phyloP scores from a whole-genome alignment of 108 stramenopile genomes.

The Poteriospumella lacustris region DNA sequence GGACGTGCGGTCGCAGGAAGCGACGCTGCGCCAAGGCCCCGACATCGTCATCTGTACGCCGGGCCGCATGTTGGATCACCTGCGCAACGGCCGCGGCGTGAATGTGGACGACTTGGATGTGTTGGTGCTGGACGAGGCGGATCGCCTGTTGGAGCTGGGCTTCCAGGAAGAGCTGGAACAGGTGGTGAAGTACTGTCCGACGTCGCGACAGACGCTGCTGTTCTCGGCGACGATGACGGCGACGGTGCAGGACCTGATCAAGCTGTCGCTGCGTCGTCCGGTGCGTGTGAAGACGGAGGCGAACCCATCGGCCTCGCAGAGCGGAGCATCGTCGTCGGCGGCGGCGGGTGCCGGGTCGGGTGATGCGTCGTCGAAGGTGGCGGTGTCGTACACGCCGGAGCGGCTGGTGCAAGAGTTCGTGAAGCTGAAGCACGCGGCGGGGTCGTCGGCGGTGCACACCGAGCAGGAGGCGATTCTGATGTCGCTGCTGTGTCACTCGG shows the following conservation, averaged over 20 bases:
- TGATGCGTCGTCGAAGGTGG: too few relatives aligned
- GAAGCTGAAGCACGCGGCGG: constrained; percentile 64
- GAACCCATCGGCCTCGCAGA: too few relatives aligned
- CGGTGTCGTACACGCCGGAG: too few relatives aligned
- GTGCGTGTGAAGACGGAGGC: constrained; percentile 69
- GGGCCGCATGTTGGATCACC: constrained; percentile 87
- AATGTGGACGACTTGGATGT: constrained; percentile 78
- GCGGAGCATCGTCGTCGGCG: too few relatives aligned
- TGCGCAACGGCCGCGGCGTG: constrained; percentile 79
- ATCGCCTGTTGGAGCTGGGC: constrained; percentile 85
- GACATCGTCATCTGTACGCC: constrained; percentile 93
- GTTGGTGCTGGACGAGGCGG: constrained; percentile 80
- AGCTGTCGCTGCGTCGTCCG: constrained; percentile 76
- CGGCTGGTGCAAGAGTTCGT: constrained; percentile 95
- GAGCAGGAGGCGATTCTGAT: constrained; percentile 67
- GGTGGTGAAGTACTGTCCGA: constrained; percentile 78
- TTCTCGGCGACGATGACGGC: constrained; percentile 97
- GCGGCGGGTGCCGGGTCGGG: too few relatives aligned
- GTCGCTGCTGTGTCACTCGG: constrained; percentile 74
- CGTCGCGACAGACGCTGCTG: constrained; percentile 79
- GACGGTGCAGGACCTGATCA: constrained; percentile 81
- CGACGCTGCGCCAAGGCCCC: constrained; percentile 80
- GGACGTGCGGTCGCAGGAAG: constrained; percentile 52
- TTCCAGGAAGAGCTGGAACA: constrained; percentile 89
- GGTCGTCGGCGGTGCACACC: too few relatives aligned